These are phyloP conservation scores for Aspergillus olivimuriae DNA, from an alignment of 495 filamentous ascomycete species.

Conservation along the genomic window DNA sequence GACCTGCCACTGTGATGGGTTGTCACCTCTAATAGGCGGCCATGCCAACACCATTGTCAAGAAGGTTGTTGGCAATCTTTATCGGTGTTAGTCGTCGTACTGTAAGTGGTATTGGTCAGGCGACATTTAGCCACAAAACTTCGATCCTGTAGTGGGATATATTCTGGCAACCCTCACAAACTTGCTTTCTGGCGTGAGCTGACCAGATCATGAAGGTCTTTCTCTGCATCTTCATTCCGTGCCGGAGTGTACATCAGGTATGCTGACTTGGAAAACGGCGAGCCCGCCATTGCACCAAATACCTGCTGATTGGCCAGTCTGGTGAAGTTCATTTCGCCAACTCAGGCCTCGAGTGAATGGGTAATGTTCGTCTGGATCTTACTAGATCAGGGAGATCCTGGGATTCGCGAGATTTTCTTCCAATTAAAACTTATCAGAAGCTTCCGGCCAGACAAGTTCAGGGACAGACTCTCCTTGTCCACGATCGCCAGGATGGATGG, in stretches of 20 bases:
- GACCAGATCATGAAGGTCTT: conserved; percentile 19
- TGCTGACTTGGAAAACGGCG: conserved; percentile 43
- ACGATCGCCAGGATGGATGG: conserved; percentile 15
- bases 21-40: not conserved
- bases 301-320: conserved; percentile 37
- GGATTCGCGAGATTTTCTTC: conserved; percentile 23
- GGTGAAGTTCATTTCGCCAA: conserved; percentile 38
- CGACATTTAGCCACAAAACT: not conserved
- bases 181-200: not conserved
- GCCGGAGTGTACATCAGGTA: conserved; percentile 33
- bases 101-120: too few relatives aligned
- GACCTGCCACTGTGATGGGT: too few relatives aligned
- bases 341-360: conserved; percentile 45
- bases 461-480: not conserved
- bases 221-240: conserved; percentile 36
- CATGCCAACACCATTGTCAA: not conserved
- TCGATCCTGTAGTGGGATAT: not conserved
- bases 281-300: conserved; percentile 39
- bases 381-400: conserved; percentile 22
- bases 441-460: not conserved
- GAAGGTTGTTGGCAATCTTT: not conserved
- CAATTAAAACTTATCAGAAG: not conserved
- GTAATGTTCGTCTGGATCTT: conserved; percentile 22
- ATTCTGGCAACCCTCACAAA: not conserved
- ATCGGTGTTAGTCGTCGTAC: not conserved